phyloP scores from a whole-genome alignment of 2,329 filamentous ascomycete genomes.

The Aspergillus novofumigatus region DNA sequence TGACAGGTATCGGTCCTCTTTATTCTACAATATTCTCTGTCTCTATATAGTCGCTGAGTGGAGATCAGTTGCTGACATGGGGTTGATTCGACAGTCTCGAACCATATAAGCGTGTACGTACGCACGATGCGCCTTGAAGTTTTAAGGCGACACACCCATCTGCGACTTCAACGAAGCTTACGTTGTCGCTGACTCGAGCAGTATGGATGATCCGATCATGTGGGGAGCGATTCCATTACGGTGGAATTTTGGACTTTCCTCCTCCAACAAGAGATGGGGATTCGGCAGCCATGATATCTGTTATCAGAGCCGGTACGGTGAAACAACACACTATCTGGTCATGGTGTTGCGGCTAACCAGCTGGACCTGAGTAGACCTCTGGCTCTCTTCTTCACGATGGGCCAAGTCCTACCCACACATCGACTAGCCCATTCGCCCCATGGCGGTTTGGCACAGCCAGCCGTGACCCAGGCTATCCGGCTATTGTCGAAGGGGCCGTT shows the following conservation, averaged over 20 bases:
- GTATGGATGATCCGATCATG: constrained; percentile 87
- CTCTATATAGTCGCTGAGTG: background rate
- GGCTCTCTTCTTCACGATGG: constrained; percentile 77
- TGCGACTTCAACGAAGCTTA: constrained; percentile 21
- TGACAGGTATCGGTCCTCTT: constrained; percentile 63
- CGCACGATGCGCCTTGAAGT: constrained; percentile 22
- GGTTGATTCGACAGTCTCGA: constrained; percentile 60
- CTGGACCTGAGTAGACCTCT: constrained; percentile 50
- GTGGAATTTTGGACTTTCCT: constrained; percentile 64
- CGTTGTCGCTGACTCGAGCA: constrained; percentile 40
- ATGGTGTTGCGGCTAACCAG: constrained; percentile 3
- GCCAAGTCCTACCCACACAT: constrained; percentile 88
- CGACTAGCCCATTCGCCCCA: constrained; percentile 70
- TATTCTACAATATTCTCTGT: background rate
- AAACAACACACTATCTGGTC: background rate
- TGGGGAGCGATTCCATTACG: constrained; percentile 82
- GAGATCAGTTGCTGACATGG: background rate
- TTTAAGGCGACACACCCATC: constrained; percentile 15
- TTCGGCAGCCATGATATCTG: constrained; percentile 94
- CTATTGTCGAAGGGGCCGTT: constrained; percentile 69
- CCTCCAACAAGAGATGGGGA: constrained; percentile 73
- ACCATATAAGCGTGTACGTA: constrained; percentile 84
- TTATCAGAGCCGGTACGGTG: constrained; percentile 71
- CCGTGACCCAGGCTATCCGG: constrained; percentile 78
- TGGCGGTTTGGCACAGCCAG: constrained; percentile 87